These are phyloP conservation scores for Metschnikowia bowlesiae DNA, from an alignment of 805 yeast species.

Conservation along the genomic window DNA sequence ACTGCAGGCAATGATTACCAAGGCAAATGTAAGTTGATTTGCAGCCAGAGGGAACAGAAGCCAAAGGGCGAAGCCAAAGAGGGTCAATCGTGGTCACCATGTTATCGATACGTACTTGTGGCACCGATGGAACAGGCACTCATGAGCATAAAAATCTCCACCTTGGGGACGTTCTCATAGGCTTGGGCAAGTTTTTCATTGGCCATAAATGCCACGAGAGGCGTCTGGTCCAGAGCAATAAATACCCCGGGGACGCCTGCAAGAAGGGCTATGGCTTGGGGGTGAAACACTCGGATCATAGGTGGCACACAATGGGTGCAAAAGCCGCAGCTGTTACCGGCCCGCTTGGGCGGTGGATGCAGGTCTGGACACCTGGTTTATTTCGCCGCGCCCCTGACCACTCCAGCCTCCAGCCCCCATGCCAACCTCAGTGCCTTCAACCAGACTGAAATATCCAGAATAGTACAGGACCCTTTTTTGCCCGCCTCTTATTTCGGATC, in stretches of 20 bases:
- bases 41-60: too few relatives aligned
- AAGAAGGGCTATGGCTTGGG: constrained; percentile 12
- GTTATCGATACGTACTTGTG: constrained; percentile 19
- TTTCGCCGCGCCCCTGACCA: too few relatives aligned
- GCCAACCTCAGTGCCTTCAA: too few relatives aligned
- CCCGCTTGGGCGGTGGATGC: background rate
- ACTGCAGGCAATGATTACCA: too few relatives aligned
- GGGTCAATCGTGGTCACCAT: too few relatives aligned
- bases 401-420: too few relatives aligned
- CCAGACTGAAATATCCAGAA: too few relatives aligned
- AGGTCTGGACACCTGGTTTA: background rate
- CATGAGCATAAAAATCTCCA: constrained; percentile 24
- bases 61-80: too few relatives aligned
- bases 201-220: constrained; percentile 20
- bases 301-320: constrained; percentile 20
- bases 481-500: too few relatives aligned
- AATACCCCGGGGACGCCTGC: constrained; percentile 26
- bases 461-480: too few relatives aligned
- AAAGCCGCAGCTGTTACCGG: constrained; percentile 3
- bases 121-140: constrained; percentile 34
- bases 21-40: too few relatives aligned
- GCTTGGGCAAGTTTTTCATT: constrained; percentile 18
- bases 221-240: constrained; percentile 27
- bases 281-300: constrained; percentile 5
- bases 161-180: constrained; percentile 18